These are phyloP conservation scores for Heteromeles arbutifolia DNA, from an alignment of 306 rosid genomes.

Conservation along the genomic window DNA sequence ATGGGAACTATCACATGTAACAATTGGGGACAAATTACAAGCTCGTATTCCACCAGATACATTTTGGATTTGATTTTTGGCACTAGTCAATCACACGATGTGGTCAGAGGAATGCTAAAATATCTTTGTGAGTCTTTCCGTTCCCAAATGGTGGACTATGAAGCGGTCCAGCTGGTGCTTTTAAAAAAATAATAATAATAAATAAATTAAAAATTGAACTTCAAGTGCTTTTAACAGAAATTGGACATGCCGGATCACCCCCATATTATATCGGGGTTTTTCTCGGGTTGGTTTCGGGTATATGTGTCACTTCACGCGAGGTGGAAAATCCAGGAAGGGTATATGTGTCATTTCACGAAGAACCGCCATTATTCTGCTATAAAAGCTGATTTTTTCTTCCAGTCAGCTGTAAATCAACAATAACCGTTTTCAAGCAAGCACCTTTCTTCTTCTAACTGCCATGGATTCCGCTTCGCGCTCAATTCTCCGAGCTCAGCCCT, in stretches of 20 bases:
- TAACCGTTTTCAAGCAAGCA: background rate
- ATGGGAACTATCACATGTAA: too few relatives aligned
- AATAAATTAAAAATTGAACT: background rate
- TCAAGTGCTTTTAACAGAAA: background rate
- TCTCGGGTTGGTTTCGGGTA: background rate
- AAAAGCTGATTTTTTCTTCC: background rate
- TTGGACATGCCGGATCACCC: background rate
- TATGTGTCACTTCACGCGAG: too few relatives aligned
- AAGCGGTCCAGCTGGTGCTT: too few relatives aligned
- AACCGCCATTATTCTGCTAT: background rate
- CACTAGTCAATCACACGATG: too few relatives aligned
- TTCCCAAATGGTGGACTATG: too few relatives aligned
- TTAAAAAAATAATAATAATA: too few relatives aligned
- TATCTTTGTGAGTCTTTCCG: too few relatives aligned
- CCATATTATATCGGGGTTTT: background rate
- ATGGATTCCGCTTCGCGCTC: slow-evolving; percentile 40
- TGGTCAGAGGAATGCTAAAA: rapidly evolving
- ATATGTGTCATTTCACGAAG: background rate
- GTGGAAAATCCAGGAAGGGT: background rate
- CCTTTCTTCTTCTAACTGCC: slow-evolving; percentile 7
- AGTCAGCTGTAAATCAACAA: background rate
- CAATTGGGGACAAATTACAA: too few relatives aligned
- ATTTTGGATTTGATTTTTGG: too few relatives aligned
- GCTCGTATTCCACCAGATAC: too few relatives aligned
- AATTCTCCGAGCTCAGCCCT: slow-evolving; percentile 9